Conservation (phyloP, 805 yeast genomes). For the Wickerhamiella qilinensis region DNA sequence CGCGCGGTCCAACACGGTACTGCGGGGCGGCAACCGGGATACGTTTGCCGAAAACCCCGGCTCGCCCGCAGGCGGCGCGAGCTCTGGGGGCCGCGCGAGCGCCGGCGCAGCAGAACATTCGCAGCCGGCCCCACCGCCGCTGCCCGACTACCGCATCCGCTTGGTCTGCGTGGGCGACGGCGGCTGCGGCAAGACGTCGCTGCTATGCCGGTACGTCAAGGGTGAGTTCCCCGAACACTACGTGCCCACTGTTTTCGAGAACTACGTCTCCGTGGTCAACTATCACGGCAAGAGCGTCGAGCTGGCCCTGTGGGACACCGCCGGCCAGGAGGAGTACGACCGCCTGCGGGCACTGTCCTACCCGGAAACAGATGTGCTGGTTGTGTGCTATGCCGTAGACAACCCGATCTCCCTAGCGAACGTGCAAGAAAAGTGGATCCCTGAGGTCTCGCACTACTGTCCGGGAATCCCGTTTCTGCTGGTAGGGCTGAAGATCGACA, state of each 20-base stretch:
- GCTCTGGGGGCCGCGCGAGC: background rate
- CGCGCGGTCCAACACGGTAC: background rate
- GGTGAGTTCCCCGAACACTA: slow-evolving; percentile 56
- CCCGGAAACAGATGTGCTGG: slow-evolving; percentile 82
- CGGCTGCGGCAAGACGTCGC: slow-evolving; percentile 79
- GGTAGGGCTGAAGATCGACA: slow-evolving; percentile 71
- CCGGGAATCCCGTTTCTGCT: slow-evolving; percentile 61
- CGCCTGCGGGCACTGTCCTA: slow-evolving; percentile 80
- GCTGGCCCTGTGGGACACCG: slow-evolving; percentile 88
- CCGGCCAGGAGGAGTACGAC: slow-evolving; percentile 96
- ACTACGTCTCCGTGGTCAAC: slow-evolving; percentile 43
- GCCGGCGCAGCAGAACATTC: background rate
- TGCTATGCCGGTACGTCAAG: slow-evolving; percentile 48
- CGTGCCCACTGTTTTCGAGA: slow-evolving; percentile 74
- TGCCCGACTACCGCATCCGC: slow-evolving; percentile 30
- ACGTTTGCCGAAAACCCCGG: background rate
- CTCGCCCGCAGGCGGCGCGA: background rate
- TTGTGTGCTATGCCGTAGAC: slow-evolving; percentile 82
- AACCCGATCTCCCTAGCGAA: slow-evolving; percentile 84
- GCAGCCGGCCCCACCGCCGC: background rate
- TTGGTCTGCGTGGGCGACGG: slow-evolving; percentile 81
- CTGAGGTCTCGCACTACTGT: slow-evolving; percentile 84
- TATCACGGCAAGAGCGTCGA: slow-evolving; percentile 39
- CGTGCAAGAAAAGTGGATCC: slow-evolving; percentile 91
- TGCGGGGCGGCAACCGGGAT: background rate